Conservation (phyloP, 805 yeast species). For the Ogataea nitratoaversa region DNA sequence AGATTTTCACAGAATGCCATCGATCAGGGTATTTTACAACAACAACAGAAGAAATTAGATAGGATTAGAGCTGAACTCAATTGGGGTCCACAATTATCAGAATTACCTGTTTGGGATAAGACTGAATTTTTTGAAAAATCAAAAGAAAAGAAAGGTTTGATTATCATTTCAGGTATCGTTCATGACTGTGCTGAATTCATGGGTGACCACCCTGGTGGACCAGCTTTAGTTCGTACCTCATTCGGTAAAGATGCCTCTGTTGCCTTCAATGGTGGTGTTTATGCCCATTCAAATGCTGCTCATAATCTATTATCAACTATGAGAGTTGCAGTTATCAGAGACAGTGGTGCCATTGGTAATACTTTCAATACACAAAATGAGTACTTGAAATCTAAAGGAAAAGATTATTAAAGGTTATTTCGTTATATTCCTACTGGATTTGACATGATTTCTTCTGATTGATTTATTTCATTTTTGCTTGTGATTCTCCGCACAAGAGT, state of each 20-base stretch:
- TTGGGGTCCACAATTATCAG: constrained; percentile 70
- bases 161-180: constrained; percentile 73
- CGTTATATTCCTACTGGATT: background rate
- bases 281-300: constrained; percentile 82
- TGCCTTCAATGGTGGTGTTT: constrained; percentile 84
- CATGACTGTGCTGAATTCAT: constrained; percentile 69
- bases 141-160: constrained; percentile 50
- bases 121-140: constrained; percentile 51
- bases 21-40: constrained; percentile 78
- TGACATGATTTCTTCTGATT: background rate
- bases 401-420: background rate
- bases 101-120: constrained; percentile 73
- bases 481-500: too few relatives aligned
- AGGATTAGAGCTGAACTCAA: constrained; percentile 54
- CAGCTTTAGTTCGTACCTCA: constrained; percentile 63
- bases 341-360: constrained; percentile 53
- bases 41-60: constrained; percentile 76
- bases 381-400: constrained; percentile 22
- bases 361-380: constrained; percentile 46
- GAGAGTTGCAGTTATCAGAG: constrained; percentile 78
- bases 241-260: constrained; percentile 78
- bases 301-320: constrained; percentile 75
- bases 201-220: constrained; percentile 83
- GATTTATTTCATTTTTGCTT: background rate
- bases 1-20: constrained; percentile 77